Evolutionary conservation across 352 stramenopile genomes (phyloP), one percentile per base, ranked within the genome.

Genomic region (Pythium folliculosum): DNA sequence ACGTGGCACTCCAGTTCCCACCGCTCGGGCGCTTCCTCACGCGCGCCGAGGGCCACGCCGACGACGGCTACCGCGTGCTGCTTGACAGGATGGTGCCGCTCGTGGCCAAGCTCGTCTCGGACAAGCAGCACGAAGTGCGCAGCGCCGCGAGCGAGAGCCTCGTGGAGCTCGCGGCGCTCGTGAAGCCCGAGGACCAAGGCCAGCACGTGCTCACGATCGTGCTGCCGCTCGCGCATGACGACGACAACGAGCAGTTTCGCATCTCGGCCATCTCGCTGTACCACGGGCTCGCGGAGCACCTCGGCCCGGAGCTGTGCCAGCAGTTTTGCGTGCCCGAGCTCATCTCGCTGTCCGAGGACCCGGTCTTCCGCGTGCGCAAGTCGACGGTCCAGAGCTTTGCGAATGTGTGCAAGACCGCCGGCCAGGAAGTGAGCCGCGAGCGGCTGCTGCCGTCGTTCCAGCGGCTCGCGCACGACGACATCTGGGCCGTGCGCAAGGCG

Each of bases 281-380:
- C 70, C 96, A 97, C 45, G 92, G 96, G 56, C 74, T 99, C 25
- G 89, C 92, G 0, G 78, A 91, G 69, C 80, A 93, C 64, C 80
- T 98, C 38, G 89, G 88, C 12, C 71, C 79, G 3, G 91, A 98
- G 57, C 79, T 98, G 16, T 98, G 94, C 70, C 81, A 95, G 70
- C 92, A 98, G 71, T 98, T 98, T 69, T 95, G 94, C 67, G 88
- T 97, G 13, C 90, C 93, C 4, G 92, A 98, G 53, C 75, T 98
- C n/a, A 89, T 98, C 37, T 95, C 88, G 14, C 63, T 96, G 48
- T 91, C 88, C 0, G 86, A 95, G 71, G 95, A 99, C 72, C 89
- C 86, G 0, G 90, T 97, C 25, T 98, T 99, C 70, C 82, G 95
- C 49, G 96, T 98, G 17, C 77, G 96, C 60, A 94, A 97, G 64